These are phyloP conservation scores for Fusarium sp. DNA, from an alignment of 2,329 filamentous ascomycete species.

Conservation along the genomic window DNA sequence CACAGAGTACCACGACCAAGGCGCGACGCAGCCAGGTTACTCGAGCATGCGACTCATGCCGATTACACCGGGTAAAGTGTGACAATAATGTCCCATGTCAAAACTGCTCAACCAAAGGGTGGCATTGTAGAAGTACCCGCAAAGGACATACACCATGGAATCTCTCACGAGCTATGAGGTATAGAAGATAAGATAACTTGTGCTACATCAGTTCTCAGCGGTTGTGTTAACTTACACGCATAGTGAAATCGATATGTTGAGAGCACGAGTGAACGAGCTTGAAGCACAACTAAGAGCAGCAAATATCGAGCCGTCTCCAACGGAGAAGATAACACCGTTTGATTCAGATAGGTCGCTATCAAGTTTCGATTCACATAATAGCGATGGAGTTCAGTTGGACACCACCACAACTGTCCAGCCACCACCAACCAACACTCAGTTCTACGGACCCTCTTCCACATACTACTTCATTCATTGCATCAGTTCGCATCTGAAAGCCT, in stretches of 20 bases:
- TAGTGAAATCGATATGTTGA: neutral
- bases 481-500: neutral
- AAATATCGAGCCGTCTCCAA: neutral
- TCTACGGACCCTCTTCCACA: neutral
- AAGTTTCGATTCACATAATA: accelerated
- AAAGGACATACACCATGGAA: neutral
- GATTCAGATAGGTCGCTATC: accelerated
- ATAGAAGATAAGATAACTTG: neutral
- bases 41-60: slow-evolving; percentile 1
- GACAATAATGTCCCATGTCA: neutral
- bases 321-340: accelerated
- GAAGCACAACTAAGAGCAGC: neutral
- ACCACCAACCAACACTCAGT: neutral
- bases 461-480: slow-evolving; percentile 9
- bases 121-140: neutral
- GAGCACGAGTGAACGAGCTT: neutral
- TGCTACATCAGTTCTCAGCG: no score
- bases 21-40: neutral
- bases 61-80: slow-evolving; percentile 4
- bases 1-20: neutral
- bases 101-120: slow-evolving; percentile 1
- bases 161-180: neutral
- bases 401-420: accelerated
- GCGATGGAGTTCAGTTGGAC: neutral
- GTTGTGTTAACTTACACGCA: no score